These are phyloP conservation scores for Phialophora tarda DNA, from an alignment of 2,329 filamentous ascomycete species.

Conservation along the genomic window DNA sequence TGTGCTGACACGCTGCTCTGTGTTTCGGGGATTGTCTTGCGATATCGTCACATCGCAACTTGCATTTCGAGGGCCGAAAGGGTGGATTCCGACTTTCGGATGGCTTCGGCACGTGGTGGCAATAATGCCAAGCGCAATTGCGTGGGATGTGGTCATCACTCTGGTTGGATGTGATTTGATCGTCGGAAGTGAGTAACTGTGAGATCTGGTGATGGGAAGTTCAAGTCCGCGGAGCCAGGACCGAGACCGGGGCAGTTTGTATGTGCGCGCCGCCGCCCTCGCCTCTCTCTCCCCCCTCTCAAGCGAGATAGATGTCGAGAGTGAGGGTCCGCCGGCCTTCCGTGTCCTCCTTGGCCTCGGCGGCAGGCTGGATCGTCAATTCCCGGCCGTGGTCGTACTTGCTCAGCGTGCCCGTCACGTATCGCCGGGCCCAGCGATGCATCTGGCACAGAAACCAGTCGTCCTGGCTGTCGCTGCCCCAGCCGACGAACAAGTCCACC, in stretches of 20 bases:
- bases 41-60: not conserved
- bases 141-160: not conserved
- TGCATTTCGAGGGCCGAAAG: not conserved
- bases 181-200: not conserved
- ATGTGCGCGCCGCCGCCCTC: not conserved
- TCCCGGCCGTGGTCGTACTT: constrained; percentile 26
- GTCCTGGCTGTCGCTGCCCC: constrained; percentile 24
- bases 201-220: not conserved
- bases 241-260: not conserved
- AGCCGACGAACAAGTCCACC: constrained; percentile 31
- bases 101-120: not conserved
- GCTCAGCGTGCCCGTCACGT: constrained; percentile 24
- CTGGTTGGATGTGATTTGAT: not conserved
- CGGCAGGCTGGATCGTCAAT: constrained; percentile 21
- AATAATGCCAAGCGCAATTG: not conserved
- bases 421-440: constrained; percentile 30
- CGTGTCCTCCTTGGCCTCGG: constrained; percentile 23
- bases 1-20: not conserved
- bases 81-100: not conserved
- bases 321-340: constrained; percentile 25
- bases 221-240: not conserved
- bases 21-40: not conserved
- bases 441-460: constrained; percentile 34
- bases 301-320: constrained; percentile 30
- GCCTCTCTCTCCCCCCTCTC: not conserved